These are phyloP conservation scores for Dothistroma pini DNA, from an alignment of 2,329 filamentous ascomycete species.

Conservation along the genomic window DNA sequence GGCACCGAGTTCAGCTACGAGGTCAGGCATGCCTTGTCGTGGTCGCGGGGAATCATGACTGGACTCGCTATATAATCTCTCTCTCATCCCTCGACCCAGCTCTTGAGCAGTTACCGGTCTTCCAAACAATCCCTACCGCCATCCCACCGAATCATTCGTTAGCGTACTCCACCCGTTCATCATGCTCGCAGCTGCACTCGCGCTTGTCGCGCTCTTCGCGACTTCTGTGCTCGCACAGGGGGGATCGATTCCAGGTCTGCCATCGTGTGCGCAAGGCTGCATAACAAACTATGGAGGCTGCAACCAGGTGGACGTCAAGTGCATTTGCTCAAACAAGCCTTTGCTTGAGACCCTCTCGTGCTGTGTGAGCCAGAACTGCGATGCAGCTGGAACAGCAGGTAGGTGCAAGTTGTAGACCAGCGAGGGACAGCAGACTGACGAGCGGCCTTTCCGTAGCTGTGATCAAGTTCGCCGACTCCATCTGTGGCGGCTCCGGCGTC, in stretches of 20 bases:
- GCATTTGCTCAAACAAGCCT: slow-evolving; percentile 40
- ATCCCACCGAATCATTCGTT: not conserved
- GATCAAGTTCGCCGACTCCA: slow-evolving; percentile 40
- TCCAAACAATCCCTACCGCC: not conserved
- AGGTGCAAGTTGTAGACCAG: not conserved
- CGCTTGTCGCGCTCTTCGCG: slow-evolving; percentile 20
- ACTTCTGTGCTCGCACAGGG: slow-evolving; percentile 17
- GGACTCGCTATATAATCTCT: not conserved
- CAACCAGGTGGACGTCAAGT: slow-evolving; percentile 38
- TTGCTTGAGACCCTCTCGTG: slow-evolving; percentile 40
- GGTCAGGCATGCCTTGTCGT: not conserved
- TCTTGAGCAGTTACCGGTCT: not conserved
- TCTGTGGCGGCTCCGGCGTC: slow-evolving; percentile 40
- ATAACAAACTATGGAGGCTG: slow-evolving; percentile 40
- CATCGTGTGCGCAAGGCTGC: slow-evolving; percentile 34
- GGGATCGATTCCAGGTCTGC: slow-evolving; percentile 26
- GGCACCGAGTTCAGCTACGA: slow-evolving; percentile 5
- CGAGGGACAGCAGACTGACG: not conserved
- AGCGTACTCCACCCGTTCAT: slow-evolving; percentile 3
- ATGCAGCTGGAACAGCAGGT: slow-evolving; percentile 23
- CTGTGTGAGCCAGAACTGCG: slow-evolving; percentile 40
- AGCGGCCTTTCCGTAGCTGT: slow-evolving; percentile 33
- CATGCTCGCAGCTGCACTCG: slow-evolving; percentile 21
- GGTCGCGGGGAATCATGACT: not conserved
- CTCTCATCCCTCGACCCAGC: not conserved